Conservation (phyloP, 2,329 filamentous ascomycete species). For the Tothia fuscella region DNA sequence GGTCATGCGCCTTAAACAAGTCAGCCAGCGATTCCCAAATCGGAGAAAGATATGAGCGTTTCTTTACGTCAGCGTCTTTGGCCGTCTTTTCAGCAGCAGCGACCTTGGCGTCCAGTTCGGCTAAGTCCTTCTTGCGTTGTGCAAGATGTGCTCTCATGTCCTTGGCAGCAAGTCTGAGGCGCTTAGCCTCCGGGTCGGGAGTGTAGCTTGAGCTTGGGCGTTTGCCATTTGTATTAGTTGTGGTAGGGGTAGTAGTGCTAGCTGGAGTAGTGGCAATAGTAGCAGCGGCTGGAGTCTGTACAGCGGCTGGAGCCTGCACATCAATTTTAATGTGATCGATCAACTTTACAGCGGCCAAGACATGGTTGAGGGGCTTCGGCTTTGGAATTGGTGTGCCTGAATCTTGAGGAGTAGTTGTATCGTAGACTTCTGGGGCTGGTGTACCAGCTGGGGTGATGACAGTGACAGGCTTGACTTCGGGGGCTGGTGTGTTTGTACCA, state of each 20-base stretch:
- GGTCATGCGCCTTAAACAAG: no score
- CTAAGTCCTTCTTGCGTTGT: not conserved
- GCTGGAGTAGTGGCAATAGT: not conserved
- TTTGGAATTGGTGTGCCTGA: not conserved
- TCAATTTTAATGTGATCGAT: not conserved
- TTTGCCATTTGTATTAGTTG: not conserved
- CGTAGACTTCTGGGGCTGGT: not conserved
- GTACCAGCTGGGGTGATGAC: not conserved
- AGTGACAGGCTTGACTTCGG: not conserved
- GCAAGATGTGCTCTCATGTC: not conserved
- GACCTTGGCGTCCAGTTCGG: not conserved
- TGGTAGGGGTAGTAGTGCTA: not conserved
- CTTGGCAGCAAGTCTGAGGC: not conserved
- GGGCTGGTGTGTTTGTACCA: no score
- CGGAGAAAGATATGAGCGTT: no score
- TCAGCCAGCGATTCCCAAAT: no score
- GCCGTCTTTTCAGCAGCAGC: not conserved
- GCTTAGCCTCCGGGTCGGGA: conserved; percentile 3
- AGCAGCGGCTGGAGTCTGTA: not conserved
- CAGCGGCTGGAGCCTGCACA: not conserved
- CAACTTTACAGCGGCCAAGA: not conserved
- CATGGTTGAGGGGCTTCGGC: not conserved
- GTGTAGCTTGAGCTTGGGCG: not conserved
- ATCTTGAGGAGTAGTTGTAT: not conserved
- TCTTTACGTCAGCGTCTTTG: not conserved